phyloP scores from a whole-genome alignment of 495 filamentous ascomycete species.

The Aspergillus ellipticus region DNA sequence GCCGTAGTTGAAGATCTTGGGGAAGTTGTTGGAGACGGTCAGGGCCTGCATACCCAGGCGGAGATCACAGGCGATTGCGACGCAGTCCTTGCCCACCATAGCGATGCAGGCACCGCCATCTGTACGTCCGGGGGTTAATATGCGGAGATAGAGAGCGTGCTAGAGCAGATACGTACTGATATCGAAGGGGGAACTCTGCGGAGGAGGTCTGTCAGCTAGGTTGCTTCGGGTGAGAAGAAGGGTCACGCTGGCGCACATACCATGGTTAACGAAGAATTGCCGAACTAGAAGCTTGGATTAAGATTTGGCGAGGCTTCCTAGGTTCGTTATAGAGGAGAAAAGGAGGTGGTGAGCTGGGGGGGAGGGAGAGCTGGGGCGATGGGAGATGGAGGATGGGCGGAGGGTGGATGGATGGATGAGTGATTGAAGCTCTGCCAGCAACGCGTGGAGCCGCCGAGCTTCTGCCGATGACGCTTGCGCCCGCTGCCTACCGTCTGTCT shows the following conservation, averaged over 20 bases:
- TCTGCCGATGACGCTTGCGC: constrained; percentile 44
- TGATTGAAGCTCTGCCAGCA: constrained; percentile 26
- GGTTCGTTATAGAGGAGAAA: not conserved
- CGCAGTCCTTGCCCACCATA: constrained; percentile 99
- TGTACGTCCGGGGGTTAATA: constrained; percentile 38
- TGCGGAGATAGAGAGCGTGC: constrained; percentile 4
- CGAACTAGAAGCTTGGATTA: not conserved
- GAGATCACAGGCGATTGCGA: constrained; percentile 98
- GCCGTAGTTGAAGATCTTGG: constrained; percentile 98
- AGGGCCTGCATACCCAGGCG: constrained; percentile 94
- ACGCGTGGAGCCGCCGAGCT: constrained; percentile 22
- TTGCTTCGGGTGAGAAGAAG: constrained; percentile 6
- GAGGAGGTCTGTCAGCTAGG: constrained; percentile 33
- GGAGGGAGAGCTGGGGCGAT: constrained; percentile 10
- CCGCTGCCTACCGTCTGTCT: constrained; percentile 33
- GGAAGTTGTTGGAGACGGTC: constrained; percentile 99
- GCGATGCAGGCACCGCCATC: constrained; percentile 95
- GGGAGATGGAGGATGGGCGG: constrained; percentile 11
- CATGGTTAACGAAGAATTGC: constrained; percentile 16
- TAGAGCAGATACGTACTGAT: constrained; percentile 63
- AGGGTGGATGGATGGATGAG: constrained; percentile 27
- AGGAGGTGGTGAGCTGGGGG: not conserved
- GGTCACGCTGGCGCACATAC: constrained; percentile 18
- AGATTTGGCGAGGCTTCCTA: not conserved
- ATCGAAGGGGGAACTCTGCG: constrained; percentile 74